Evolutionary conservation across 768 basidiomycete species (phyloP).

Genomic region (Exsudoporus frostii): DNA sequence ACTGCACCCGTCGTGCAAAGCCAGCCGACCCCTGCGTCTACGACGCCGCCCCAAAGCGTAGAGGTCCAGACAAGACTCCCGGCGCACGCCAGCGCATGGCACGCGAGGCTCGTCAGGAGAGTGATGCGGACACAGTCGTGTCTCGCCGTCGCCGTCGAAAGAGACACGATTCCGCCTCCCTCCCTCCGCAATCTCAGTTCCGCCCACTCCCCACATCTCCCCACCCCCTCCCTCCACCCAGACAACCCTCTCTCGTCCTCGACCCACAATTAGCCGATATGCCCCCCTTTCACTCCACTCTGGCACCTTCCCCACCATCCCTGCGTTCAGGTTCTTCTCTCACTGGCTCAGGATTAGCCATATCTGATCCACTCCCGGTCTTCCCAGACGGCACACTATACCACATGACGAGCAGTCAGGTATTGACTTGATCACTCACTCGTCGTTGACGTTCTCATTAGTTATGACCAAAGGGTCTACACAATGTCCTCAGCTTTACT

Average conservation of each 20-base stretch:
- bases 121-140: constrained; percentile 23
- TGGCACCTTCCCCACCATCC: not conserved
- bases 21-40: constrained; percentile 55
- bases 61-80: constrained; percentile 78
- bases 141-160: constrained; percentile 26
- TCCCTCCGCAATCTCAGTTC: constrained; percentile 1
- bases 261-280: constrained; percentile 27
- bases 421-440: constrained; percentile 26
- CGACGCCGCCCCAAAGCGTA: constrained; percentile 69
- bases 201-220: not conserved
- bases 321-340: not conserved
- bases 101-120: constrained; percentile 38
- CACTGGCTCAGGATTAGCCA: constrained; percentile 5
- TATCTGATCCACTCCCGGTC: constrained; percentile 7
- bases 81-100: constrained; percentile 69
- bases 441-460: constrained; percentile 23
- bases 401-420: constrained; percentile 26
- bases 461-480: constrained; percentile 23
- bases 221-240: constrained; percentile 1
- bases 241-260: constrained; percentile 13
- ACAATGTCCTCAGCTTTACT: constrained; percentile 1
- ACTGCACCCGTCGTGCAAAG: constrained; percentile 56
- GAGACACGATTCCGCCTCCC: constrained; percentile 1
- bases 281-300: constrained; percentile 12
- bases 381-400: constrained; percentile 10